Evolutionary conservation across 2,329 filamentous ascomycete species (phyloP).

Genomic region (Ceratocystiopsis minuta): DNA sequence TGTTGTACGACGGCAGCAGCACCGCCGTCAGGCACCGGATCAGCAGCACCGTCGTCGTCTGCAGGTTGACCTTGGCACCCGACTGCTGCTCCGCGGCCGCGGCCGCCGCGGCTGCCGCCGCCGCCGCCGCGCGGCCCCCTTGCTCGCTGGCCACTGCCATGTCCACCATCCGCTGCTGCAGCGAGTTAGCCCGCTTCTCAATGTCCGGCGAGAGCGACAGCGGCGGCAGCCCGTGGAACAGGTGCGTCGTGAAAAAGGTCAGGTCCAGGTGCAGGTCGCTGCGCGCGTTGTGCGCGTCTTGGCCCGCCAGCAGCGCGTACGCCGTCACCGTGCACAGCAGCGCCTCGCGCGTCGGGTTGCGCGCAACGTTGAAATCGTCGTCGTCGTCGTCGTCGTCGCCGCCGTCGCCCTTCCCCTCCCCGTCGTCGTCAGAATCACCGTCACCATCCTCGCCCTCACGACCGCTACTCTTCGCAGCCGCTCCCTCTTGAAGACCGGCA

Average conservation of each 20-base stretch:
- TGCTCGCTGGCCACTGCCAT: slow-evolving; percentile 6
- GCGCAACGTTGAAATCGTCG: slow-evolving; percentile 29
- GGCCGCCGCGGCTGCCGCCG: not conserved
- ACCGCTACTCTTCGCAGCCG: too few species aligned
- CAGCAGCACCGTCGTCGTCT: slow-evolving; percentile 84
- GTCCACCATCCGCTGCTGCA: slow-evolving; percentile 51
- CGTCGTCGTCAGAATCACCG: slow-evolving; percentile 21
- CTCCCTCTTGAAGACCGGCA: slow-evolving; percentile 16
- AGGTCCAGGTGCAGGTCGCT: slow-evolving; percentile 73
- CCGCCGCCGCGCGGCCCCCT: slow-evolving; percentile 7
- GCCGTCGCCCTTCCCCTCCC: slow-evolving; percentile 24
- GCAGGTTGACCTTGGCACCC: slow-evolving; percentile 60
- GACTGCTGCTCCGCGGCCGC: slow-evolving; percentile 3
- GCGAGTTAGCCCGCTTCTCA: slow-evolving; percentile 58
- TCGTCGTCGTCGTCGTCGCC: slow-evolving; percentile 26
- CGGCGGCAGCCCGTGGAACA: slow-evolving; percentile 70
- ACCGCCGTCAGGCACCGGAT: slow-evolving; percentile 70
- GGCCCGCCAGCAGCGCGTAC: slow-evolving; percentile 86
- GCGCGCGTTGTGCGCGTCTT: slow-evolving; percentile 76
- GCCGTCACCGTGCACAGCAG: slow-evolving; percentile 92
- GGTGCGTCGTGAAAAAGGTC: slow-evolving; percentile 84
- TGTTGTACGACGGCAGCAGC: slow-evolving; percentile 56
- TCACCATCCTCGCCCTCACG: slow-evolving; percentile 31
- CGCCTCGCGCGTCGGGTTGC: slow-evolving; percentile 69
- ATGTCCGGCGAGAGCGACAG: slow-evolving; percentile 71